phyloP scores from a whole-genome alignment of 2,329 filamentous ascomycete genomes.

The Spiromastix sp. region DNA sequence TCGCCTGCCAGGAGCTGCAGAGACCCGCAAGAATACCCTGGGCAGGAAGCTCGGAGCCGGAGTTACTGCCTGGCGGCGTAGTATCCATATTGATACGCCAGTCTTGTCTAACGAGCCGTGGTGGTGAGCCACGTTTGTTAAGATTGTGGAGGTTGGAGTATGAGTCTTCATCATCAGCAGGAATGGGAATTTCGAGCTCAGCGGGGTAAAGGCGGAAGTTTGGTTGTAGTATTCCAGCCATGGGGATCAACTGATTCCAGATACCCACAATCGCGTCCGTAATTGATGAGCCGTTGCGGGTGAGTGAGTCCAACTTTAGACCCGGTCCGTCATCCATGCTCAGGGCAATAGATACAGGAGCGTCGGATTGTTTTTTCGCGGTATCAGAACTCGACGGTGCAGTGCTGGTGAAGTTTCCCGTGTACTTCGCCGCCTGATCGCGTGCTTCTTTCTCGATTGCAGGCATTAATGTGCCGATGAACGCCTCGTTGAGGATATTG shows the following conservation, averaged over 20 bases:
- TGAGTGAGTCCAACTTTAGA: constrained; percentile 11
- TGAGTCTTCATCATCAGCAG: not conserved
- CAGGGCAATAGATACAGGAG: constrained; percentile 5
- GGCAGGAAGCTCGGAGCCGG: constrained; percentile 22
- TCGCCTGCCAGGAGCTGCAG: constrained; percentile 23
- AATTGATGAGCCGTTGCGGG: constrained; percentile 12
- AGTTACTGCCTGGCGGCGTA: constrained; percentile 9
- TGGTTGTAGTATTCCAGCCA: constrained; percentile 11
- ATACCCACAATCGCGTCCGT: constrained; percentile 9
- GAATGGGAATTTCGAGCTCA: constrained; percentile 9
- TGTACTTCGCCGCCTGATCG: constrained; percentile 14
- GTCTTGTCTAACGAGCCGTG: constrained; percentile 12
- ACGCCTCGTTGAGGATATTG: constrained; percentile 20
- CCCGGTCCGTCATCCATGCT: constrained; percentile 11
- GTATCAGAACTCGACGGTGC: not conserved
- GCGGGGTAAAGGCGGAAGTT: constrained; percentile 13
- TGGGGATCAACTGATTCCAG: constrained; percentile 8
- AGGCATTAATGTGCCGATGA: constrained; percentile 19
- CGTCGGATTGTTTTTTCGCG: not conserved
- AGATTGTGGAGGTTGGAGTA: not conserved
- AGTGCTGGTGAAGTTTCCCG: constrained; percentile 8
- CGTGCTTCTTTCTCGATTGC: constrained; percentile 21
- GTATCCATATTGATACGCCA: constrained; percentile 16
- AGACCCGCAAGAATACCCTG: constrained; percentile 12
- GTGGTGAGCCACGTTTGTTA: not conserved